Evolutionary conservation across 768 basidiomycete genomes (phyloP).

Genomic region (Leccinum fibrillosum): DNA sequence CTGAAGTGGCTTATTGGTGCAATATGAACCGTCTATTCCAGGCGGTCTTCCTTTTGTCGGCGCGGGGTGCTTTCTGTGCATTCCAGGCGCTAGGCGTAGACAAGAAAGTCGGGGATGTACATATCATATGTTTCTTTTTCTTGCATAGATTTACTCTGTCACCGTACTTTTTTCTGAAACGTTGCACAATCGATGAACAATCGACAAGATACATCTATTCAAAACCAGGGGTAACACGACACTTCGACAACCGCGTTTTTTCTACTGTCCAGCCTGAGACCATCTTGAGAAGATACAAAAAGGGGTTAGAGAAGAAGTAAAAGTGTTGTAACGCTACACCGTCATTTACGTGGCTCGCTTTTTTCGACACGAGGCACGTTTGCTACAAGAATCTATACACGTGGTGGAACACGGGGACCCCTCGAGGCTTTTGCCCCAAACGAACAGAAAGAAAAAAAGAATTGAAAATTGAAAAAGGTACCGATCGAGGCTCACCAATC

Average conservation of each 20-base stretch:
- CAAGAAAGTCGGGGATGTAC: conserved; percentile 10
- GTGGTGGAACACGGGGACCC: background rate
- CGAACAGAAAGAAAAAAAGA: background rate
- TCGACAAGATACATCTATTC: too few relatives aligned
- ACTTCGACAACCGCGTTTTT: background rate
- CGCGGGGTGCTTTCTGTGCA: background rate
- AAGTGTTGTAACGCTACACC: too few relatives aligned
- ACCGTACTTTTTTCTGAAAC: background rate
- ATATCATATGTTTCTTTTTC: background rate
- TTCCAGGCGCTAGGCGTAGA: conserved; percentile 8
- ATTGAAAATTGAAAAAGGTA: background rate
- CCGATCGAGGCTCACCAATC: too few relatives aligned
- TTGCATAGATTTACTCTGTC: background rate
- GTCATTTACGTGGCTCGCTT: background rate
- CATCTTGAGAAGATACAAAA: background rate
- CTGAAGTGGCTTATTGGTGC: conserved; percentile 33
- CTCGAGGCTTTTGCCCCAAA: background rate
- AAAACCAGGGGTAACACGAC: too few relatives aligned
- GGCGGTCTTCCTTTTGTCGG: conserved; percentile 10
- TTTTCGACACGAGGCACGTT: background rate
- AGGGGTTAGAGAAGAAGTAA: too few relatives aligned
- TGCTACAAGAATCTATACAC: background rate
- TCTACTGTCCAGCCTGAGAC: background rate
- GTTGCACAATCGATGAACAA: too few relatives aligned
- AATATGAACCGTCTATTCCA: conserved; percentile 13